Evolutionary conservation across 176 grass and related monocot species (phyloP).

Genomic region (Dendrocalamus sinicus): DNA sequence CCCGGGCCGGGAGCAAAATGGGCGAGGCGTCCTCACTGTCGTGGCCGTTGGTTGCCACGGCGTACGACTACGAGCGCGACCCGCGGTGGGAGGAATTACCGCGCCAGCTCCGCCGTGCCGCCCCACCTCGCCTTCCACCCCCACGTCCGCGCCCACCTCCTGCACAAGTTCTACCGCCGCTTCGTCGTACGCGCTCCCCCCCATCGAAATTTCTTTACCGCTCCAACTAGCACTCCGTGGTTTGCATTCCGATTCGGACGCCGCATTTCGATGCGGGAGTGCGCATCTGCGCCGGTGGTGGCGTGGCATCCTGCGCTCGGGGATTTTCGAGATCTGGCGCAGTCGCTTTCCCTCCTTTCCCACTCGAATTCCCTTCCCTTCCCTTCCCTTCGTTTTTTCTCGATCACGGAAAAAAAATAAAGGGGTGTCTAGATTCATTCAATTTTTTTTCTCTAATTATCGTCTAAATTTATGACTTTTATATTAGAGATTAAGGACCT

Average conservation of each 20-base stretch:
- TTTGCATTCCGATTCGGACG: background rate
- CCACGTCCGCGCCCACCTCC: conserved; percentile 55
- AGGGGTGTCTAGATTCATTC: too few relatives aligned
- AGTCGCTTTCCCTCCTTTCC: conserved; percentile 40
- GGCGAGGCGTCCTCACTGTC: conserved; percentile 28
- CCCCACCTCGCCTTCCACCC: conserved; percentile 52
- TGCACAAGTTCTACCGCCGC: conserved; percentile 74
- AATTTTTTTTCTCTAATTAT: too few relatives aligned
- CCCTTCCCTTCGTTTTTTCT: background rate
- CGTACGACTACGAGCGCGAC: conserved; percentile 67
- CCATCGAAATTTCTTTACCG: background rate
- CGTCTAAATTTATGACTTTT: too few relatives aligned
- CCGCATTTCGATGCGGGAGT: background rate
- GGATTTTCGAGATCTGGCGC: conserved; percentile 44
- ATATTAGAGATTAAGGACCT: too few relatives aligned
- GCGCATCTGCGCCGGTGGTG: background rate
- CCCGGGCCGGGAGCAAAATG: background rate
- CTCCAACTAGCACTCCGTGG: background rate
- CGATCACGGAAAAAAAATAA: conserved; percentile 29
- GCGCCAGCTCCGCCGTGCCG: conserved; percentile 53
- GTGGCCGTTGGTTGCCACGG: conserved; percentile 41
- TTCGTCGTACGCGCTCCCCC: conserved; percentile 47
- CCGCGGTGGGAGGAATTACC: conserved; percentile 61
- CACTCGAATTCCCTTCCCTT: background rate
- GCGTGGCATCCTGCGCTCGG: background rate